phyloP scores from a whole-genome alignment of 805 yeast genomes.

The Metschnikowia gelsemii region DNA sequence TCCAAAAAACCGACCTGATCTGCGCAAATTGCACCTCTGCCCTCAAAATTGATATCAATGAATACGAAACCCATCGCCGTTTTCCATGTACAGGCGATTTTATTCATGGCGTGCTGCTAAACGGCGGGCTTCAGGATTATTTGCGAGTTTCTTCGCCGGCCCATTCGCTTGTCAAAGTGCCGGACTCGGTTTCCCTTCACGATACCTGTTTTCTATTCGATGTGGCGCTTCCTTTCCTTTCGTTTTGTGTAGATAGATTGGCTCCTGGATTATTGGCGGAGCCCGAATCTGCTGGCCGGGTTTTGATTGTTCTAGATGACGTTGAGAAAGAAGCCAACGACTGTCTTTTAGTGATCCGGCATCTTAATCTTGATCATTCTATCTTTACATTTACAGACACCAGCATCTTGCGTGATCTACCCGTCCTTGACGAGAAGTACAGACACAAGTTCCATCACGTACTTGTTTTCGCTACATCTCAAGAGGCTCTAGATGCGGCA shows the following conservation, averaged over 20 bases:
- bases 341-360: slow-evolving; percentile 33
- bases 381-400: slow-evolving; percentile 19
- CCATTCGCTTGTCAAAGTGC: slow-evolving; percentile 28
- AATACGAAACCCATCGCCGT: slow-evolving; percentile 16
- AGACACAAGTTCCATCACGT: slow-evolving; percentile 16
- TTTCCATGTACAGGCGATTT: slow-evolving; percentile 26
- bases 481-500: slow-evolving; percentile 4
- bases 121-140: slow-evolving; percentile 43
- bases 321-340: slow-evolving; percentile 35
- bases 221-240: slow-evolving; percentile 36
- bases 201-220: slow-evolving; percentile 38
- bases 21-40: slow-evolving; percentile 25
- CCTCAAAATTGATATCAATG: slow-evolving; percentile 2
- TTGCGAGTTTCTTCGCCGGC: slow-evolving; percentile 29
- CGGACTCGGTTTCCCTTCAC: slow-evolving; percentile 33
- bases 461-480: slow-evolving; percentile 13
- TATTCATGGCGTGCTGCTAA: slow-evolving; percentile 34
- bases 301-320: slow-evolving; percentile 33
- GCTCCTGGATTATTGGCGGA: not conserved
- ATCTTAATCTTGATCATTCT: slow-evolving; percentile 22
- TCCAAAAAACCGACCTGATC: slow-evolving; percentile 19
- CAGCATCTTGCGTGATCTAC: slow-evolving; percentile 1
- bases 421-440: slow-evolving; percentile 10
- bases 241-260: slow-evolving; percentile 25
- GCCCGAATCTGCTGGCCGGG: slow-evolving; percentile 18